These are phyloP conservation scores for Colletotrichum tabaci DNA, from an alignment of 2,329 filamentous ascomycete genomes.

Conservation along the genomic window DNA sequence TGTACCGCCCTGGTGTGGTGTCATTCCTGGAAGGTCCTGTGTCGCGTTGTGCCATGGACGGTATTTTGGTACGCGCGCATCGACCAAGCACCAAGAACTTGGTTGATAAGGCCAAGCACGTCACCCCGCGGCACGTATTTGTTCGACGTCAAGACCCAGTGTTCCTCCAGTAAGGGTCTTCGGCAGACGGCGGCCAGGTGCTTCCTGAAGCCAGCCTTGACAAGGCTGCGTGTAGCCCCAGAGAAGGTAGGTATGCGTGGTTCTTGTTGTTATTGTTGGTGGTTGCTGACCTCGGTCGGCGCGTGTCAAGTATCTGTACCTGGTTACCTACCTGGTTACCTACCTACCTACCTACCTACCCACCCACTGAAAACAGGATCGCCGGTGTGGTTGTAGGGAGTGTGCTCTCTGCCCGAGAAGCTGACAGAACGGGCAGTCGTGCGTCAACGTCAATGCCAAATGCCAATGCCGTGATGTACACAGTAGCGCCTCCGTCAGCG, in stretches of 20 bases:
- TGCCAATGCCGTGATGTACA: slow-evolving; percentile 29
- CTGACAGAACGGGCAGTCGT: slow-evolving; percentile 13
- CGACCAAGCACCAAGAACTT: slow-evolving; percentile 34
- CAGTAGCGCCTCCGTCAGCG: slow-evolving; percentile 18
- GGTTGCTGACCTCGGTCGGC: not conserved
- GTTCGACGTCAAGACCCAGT: slow-evolving; percentile 8
- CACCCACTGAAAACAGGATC: not conserved
- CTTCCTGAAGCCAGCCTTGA: slow-evolving; percentile 6
- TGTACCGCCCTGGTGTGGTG: not conserved
- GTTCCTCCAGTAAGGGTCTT: slow-evolving; percentile 37
- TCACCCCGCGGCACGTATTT: slow-evolving; percentile 1
- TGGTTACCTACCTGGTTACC: not conserved
- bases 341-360: not conserved
- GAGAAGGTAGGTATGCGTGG: slow-evolving; percentile 8
- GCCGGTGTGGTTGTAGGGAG: not conserved
- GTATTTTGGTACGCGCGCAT: slow-evolving; percentile 11
- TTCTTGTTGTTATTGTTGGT: not conserved
- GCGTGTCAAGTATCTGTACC: too few species aligned
- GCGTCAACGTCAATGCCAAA: slow-evolving; percentile 21
- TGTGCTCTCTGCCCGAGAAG: not conserved
- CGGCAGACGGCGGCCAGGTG: slow-evolving; percentile 31
- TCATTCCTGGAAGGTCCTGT: not conserved
- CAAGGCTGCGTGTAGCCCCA: slow-evolving; percentile 32
- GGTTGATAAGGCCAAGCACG: slow-evolving; percentile 37
- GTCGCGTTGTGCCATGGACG: not conserved